Evolutionary conservation across 345 rosid species (phyloP).

Genomic region (Bretschneidera sinensis): DNA sequence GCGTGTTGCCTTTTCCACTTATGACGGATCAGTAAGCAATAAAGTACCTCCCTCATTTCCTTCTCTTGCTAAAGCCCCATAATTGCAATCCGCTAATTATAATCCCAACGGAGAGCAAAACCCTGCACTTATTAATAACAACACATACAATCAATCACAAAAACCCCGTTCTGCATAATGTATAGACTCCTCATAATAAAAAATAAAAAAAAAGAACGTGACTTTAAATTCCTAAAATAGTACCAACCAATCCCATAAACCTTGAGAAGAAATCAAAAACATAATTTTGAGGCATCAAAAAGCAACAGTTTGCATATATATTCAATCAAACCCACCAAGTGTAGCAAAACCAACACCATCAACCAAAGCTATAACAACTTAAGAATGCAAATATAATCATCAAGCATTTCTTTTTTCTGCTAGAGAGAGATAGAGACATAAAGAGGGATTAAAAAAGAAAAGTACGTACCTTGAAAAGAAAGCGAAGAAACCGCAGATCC

Average conservation of each 20-base stretch:
- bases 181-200: too few relatives aligned
- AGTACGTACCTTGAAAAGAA: too few relatives aligned
- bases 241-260: background rate
- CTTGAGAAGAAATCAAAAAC: slow-evolving; percentile 7
- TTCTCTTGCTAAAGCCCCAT: background rate
- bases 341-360: background rate
- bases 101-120: background rate
- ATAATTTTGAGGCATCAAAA: slow-evolving; percentile 6
- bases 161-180: background rate
- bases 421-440: too few relatives aligned
- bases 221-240: background rate
- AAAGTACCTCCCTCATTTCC: background rate
- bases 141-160: slow-evolving; percentile 3
- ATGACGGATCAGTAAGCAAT: background rate
- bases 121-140: slow-evolving; percentile 11
- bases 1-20: background rate
- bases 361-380: background rate
- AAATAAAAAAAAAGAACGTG: too few relatives aligned
- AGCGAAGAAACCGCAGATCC: too few relatives aligned
- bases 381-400: background rate
- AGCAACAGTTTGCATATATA: background rate
- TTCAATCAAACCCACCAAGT: slow-evolving; percentile 7
- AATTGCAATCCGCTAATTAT: background rate
- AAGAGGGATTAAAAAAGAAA: slow-evolving; percentile 10
- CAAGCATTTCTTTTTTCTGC: slow-evolving; percentile 10